phyloP scores from a whole-genome alignment of 495 filamentous ascomycete genomes.

The Talaromyces thailandensis region DNA sequence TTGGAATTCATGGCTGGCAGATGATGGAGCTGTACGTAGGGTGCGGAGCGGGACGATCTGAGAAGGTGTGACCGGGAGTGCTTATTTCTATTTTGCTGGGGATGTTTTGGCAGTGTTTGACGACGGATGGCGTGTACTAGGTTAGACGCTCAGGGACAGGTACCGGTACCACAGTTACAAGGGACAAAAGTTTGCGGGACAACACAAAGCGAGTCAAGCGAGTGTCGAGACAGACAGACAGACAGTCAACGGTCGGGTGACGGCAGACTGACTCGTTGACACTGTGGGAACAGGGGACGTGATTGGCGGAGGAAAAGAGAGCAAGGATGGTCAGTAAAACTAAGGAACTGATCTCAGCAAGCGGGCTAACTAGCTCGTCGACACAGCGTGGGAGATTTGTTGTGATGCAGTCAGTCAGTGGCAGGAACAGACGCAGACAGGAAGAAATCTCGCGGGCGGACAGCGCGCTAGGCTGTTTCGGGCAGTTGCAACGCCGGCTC shows the following conservation, averaged over 20 bases:
- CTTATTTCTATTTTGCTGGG: neutral
- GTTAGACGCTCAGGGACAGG: neutral
- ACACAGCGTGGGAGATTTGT: neutral
- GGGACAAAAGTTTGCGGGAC: neutral
- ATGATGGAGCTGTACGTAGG: neutral
- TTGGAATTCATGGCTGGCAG: slow-evolving; percentile 31
- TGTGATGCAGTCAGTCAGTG: neutral
- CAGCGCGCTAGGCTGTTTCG: neutral
- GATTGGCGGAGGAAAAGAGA: neutral
- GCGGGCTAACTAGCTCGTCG: neutral
- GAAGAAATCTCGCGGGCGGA: neutral
- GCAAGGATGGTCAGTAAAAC: neutral
- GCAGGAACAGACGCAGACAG: neutral
- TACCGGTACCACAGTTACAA: neutral
- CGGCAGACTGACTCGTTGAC: neutral
- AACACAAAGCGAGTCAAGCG: neutral
- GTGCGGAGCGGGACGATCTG: neutral
- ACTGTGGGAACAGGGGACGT: neutral
- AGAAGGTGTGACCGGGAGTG: neutral
- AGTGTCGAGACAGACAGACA: neutral
- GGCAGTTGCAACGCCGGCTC: neutral
- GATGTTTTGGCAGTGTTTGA: neutral
- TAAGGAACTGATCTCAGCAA: neutral
- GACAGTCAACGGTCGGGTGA: neutral
- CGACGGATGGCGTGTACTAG: neutral